These are phyloP conservation scores for Talaromyces sp. DNA, from an alignment of 2,329 filamentous ascomycete species.

Conservation along the genomic window DNA sequence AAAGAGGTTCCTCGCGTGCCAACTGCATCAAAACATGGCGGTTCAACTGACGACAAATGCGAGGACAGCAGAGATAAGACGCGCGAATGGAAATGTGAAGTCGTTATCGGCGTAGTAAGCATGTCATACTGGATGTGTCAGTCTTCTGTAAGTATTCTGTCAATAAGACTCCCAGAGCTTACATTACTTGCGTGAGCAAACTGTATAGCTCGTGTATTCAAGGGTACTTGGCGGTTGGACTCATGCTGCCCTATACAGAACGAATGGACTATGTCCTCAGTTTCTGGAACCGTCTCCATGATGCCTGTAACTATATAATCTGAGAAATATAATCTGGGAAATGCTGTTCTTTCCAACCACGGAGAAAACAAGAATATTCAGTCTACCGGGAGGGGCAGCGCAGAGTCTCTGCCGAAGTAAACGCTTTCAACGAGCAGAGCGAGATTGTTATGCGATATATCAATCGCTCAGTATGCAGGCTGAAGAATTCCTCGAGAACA, in stretches of 20 bases:
- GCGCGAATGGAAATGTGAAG: constrained; percentile 56
- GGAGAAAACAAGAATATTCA: neutral
- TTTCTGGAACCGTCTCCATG: constrained; percentile 33
- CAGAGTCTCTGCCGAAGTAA: neutral
- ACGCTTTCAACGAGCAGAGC: neutral
- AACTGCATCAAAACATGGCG: constrained; percentile 31
- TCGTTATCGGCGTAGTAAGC: constrained; percentile 62
- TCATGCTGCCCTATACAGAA: constrained; percentile 64
- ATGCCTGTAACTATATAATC: neutral
- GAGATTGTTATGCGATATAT: neutral
- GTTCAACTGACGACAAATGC: constrained; percentile 47
- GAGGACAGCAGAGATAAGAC: constrained; percentile 54
- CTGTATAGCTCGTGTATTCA: constrained; percentile 51
- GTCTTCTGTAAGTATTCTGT: neutral
- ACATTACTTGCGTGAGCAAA: constrained; percentile 58
- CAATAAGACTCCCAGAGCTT: constrained; percentile 21
- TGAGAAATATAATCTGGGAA: neutral
- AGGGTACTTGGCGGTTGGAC: constrained; percentile 48
- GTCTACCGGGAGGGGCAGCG: neutral
- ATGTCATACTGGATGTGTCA: constrained; percentile 57
- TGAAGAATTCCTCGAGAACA: neutral
- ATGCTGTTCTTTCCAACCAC: too few relatives aligned
- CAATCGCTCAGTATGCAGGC: neutral
- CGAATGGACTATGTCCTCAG: constrained; percentile 40
- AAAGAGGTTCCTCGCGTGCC: constrained; percentile 40